phyloP scores from a whole-genome alignment of 768 basidiomycete genomes.

The Boletellus emodensis region DNA sequence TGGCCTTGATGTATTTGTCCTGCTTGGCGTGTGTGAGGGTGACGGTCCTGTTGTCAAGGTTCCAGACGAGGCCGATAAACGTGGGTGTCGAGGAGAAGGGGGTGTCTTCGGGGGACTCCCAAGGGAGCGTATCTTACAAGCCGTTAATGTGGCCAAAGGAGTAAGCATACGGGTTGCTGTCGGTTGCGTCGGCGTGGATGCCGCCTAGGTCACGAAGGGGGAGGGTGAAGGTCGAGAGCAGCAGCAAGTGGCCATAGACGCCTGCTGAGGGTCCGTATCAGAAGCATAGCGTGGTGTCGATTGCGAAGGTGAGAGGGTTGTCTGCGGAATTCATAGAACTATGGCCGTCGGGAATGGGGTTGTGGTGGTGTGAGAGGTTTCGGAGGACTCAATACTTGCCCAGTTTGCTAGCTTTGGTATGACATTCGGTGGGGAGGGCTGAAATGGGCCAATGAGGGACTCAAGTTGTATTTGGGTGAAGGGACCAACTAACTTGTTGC shows the following conservation, averaged over 20 bases:
- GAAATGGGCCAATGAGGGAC: too few species aligned
- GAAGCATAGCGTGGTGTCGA: background rate
- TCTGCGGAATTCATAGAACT: too few species aligned
- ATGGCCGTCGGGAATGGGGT: too few species aligned
- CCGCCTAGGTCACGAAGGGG: too few species aligned
- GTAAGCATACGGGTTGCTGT: too few species aligned
- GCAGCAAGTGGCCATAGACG: background rate
- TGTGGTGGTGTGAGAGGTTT: background rate
- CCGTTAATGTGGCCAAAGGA: background rate
- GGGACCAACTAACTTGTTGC: too few species aligned
- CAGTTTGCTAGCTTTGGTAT: background rate
- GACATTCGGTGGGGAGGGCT: background rate
- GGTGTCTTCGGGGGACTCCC: background rate
- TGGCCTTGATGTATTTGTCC: background rate
- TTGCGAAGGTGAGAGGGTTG: background rate
- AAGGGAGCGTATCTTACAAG: background rate
- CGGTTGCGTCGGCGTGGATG: too few species aligned
- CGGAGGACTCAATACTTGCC: background rate
- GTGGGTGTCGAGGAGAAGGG: background rate
- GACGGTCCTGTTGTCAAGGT: background rate
- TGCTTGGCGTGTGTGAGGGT: rapidly evolving
- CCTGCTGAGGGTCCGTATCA: background rate
- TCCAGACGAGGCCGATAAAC: constrained; percentile 29
- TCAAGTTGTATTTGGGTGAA: too few species aligned
- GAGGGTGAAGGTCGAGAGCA: too few species aligned